Evolutionary conservation across 2,329 filamentous ascomycete species (phyloP).

Genomic region (Xylariaceae sp.): DNA sequence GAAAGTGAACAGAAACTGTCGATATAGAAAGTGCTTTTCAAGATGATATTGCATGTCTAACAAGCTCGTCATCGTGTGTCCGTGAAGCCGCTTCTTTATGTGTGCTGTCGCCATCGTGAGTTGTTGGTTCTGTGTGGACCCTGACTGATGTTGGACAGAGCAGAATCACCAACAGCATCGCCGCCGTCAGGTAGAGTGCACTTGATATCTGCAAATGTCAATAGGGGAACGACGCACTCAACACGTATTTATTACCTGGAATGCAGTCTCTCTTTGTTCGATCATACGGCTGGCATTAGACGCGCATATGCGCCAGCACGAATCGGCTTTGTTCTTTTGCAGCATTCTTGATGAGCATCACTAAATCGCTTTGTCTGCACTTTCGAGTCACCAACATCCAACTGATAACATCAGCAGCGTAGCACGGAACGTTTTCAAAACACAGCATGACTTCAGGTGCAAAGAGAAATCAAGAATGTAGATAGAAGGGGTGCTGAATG

Average conservation of each 20-base stretch:
- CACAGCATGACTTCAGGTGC: neutral
- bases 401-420: neutral
- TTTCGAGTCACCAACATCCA: neutral
- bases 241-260: neutral
- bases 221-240: neutral
- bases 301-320: neutral
- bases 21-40: neutral
- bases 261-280: neutral
- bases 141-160: neutral
- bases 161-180: neutral
- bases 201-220: neutral
- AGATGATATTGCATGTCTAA: neutral
- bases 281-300: neutral
- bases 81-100: neutral
- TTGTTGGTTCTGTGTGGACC: neutral
- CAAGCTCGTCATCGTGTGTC: neutral
- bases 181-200: neutral
- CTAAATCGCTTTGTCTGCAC: neutral
- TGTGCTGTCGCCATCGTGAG: neutral
- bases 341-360: neutral
- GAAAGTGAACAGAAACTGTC: neutral
- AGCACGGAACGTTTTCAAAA: neutral
- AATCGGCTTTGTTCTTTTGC: neutral
- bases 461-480: neutral
- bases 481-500: too few relatives aligned